Percentiles rank a stretch among this genome's conserved stretches.
Evolutionary conservation across 2,329 filamentous ascomycete genomes (phyloP).

Genomic region (Exophiala oligosperma): DNA sequence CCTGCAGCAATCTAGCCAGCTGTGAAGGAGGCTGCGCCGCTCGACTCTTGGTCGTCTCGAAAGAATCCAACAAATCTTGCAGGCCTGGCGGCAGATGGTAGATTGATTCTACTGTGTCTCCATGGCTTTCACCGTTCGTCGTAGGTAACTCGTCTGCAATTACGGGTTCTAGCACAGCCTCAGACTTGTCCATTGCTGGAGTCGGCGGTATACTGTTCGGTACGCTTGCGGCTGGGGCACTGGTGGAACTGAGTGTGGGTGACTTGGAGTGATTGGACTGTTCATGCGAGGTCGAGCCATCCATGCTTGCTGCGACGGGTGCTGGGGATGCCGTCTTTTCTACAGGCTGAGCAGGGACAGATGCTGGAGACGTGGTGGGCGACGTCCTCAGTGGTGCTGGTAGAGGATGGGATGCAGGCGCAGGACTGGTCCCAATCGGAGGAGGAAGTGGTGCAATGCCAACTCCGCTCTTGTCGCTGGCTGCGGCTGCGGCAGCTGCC

Average conservation of each 20-base stretch:
- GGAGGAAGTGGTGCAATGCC: slow-evolving; percentile 93
- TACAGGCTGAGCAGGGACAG: slow-evolving; percentile 50
- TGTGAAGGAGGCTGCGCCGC: slow-evolving; percentile 62
- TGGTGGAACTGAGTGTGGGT: slow-evolving; percentile 49
- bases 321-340: slow-evolving; percentile 40
- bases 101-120: slow-evolving; percentile 71
- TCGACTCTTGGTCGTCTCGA: slow-evolving; percentile 77
- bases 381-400: slow-evolving; percentile 53
- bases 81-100: slow-evolving; percentile 89
- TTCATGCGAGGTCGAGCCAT: slow-evolving; percentile 41
- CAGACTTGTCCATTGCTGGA: slow-evolving; percentile 48
- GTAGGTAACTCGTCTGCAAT: slow-evolving; percentile 40
- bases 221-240: slow-evolving; percentile 42
- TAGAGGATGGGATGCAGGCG: slow-evolving; percentile 47
- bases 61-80: slow-evolving; percentile 87
- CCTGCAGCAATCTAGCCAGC: slow-evolving; percentile 71
- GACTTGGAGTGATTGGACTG: slow-evolving; percentile 48
- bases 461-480: slow-evolving; percentile 81
- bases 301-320: slow-evolving; percentile 35
- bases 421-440: slow-evolving; percentile 66
- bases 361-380: slow-evolving; percentile 59
- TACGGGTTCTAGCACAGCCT: slow-evolving; percentile 34
- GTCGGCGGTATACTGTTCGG: slow-evolving; percentile 46
- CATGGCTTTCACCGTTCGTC: slow-evolving; percentile 55
- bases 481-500: slow-evolving; percentile 88